Evolutionary conservation across 805 yeast genomes (phyloP), one percentile per base, ranked within the genome.

Genomic region (Barnettozyma botsteinii): DNA sequence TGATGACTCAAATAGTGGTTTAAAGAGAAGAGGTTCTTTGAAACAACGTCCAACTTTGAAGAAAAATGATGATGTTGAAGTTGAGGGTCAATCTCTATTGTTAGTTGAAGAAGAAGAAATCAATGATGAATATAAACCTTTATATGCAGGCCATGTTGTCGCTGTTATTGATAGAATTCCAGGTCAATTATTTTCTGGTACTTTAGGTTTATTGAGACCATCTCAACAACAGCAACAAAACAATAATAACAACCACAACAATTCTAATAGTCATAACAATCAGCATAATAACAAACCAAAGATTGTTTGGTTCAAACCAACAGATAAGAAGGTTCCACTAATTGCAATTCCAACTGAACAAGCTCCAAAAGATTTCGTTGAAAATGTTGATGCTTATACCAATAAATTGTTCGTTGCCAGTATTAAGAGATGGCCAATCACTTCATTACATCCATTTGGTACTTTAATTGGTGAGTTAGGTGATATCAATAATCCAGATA

Each of bases 331-430:
- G 48, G 98, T 93, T 17, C 98, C 98, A 5, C 71, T 93, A 48
- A 89, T 93, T 67, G 98, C 98, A 13, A 93, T 93, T 48, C 98
- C 98, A 29, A 93, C 97, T 2, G 98, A 93, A 55, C 96, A 93
- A 61, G 98, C 96, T 0, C 98, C 98, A 25, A 77, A 74, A 43
- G 98, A 91, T 61, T 91, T 93, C 64, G 89, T 93, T 31, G 96
- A 88, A 51, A 88, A 87, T 52, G 95, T 88, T 49, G 94, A 85
- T 41, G 14, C 25, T n/a, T 93, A 93, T 55, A 72, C 85, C 0
- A 78, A 85, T 57, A 85, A 81, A 52, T 66, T 89, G 37, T 93
- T 91, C 58, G 91, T 93, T 46, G 97, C 98, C 0, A 84, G 95
- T 1, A 91, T 93, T 56, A 93, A 93, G 61, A 81, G 98, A 62